Conservation (phyloP, 2,329 filamentous ascomycete species). For the Fusarium sp. region DNA sequence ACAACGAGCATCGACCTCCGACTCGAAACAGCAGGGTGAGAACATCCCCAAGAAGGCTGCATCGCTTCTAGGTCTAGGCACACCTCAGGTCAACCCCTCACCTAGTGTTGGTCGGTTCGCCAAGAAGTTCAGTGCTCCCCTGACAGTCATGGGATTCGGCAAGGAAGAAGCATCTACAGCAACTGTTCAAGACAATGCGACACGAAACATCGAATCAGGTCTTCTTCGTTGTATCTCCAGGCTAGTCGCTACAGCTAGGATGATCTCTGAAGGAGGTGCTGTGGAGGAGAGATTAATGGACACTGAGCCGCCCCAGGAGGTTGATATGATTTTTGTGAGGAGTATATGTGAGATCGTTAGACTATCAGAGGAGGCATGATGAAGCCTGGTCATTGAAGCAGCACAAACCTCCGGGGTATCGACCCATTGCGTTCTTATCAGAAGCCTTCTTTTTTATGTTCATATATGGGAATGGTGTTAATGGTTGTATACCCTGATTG, state of each 20-base stretch:
- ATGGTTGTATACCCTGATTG: slow-evolving; percentile 45
- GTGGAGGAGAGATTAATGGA: slow-evolving; percentile 49
- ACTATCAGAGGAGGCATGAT: slow-evolving; percentile 49
- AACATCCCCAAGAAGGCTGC: slow-evolving; percentile 66
- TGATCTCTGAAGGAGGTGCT: slow-evolving; percentile 49
- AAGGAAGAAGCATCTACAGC: slow-evolving; percentile 44
- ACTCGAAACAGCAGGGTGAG: slow-evolving; percentile 44
- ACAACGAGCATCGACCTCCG: slow-evolving; percentile 23
- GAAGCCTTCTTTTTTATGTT: not conserved
- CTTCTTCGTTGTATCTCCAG: slow-evolving; percentile 63
- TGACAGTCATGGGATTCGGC: slow-evolving; percentile 42
- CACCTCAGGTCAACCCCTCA: slow-evolving; percentile 33
- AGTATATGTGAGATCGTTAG: slow-evolving; percentile 59
- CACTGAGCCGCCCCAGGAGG: slow-evolving; percentile 46
- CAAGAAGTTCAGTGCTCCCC: slow-evolving; percentile 45
- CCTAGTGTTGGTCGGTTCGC: slow-evolving; percentile 39
- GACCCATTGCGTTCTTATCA: slow-evolving; percentile 1
- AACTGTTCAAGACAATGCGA: slow-evolving; percentile 49
- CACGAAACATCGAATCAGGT: slow-evolving; percentile 61
- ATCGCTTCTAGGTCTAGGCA: slow-evolving; percentile 60
- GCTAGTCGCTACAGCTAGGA: slow-evolving; percentile 61
- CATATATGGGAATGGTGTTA: slow-evolving; percentile 21
- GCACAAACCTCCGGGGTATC: not conserved
- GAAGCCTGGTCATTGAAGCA: not conserved
- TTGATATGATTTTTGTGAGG: slow-evolving; percentile 54